Percentiles rank a stretch among this genome's conserved stretches.
These are phyloP conservation scores for Scedosporium aurantiacum DNA, from an alignment of 2,329 filamentous ascomycete genomes.

Conservation along the genomic window DNA sequence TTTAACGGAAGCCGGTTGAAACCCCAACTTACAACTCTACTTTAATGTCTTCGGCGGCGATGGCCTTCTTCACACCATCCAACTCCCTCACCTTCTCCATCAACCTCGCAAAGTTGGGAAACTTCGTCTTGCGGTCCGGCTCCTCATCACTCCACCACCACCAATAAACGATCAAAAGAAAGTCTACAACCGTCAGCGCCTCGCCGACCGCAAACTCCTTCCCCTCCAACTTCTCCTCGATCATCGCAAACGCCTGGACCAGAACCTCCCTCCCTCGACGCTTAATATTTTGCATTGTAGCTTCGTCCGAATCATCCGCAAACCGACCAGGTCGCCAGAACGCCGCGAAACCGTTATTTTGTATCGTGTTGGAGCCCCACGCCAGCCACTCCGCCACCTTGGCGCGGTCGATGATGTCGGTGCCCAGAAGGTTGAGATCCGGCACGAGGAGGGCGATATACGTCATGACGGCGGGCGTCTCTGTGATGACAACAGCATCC, in stretches of 20 bases:
- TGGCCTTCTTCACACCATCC: constrained; percentile 8
- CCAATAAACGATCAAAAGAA: constrained; percentile 14
- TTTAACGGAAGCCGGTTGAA: no score
- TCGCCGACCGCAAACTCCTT: constrained; percentile 12
- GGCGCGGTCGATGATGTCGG: constrained; percentile 12
- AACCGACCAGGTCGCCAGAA: constrained; percentile 17
- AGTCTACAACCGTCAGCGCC: constrained; percentile 14
- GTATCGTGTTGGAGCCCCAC: constrained; percentile 21
- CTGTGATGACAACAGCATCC: constrained; percentile 19
- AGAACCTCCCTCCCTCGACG: constrained; percentile 10
- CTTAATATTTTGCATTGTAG: constrained; percentile 8
- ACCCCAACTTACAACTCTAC: no score
- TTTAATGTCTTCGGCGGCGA: no score
- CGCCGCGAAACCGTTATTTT: constrained; percentile 18
- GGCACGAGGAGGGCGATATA: constrained; percentile 19
- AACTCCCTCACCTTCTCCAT: constrained; percentile 9
- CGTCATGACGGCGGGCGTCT: constrained; percentile 20
- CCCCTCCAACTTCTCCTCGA: constrained; percentile 11
- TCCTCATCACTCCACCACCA: constrained; percentile 10
- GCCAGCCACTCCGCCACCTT: constrained; percentile 20
- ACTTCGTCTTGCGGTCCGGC: constrained; percentile 6
- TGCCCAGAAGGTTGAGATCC: constrained; percentile 13
- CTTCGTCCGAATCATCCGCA: constrained; percentile 11
- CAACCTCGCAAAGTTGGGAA: constrained; percentile 10
- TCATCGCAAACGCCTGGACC: constrained; percentile 9